Conservation (phyloP, 768 basidiomycete genomes). For the Auriscalpium vulgare region DNA sequence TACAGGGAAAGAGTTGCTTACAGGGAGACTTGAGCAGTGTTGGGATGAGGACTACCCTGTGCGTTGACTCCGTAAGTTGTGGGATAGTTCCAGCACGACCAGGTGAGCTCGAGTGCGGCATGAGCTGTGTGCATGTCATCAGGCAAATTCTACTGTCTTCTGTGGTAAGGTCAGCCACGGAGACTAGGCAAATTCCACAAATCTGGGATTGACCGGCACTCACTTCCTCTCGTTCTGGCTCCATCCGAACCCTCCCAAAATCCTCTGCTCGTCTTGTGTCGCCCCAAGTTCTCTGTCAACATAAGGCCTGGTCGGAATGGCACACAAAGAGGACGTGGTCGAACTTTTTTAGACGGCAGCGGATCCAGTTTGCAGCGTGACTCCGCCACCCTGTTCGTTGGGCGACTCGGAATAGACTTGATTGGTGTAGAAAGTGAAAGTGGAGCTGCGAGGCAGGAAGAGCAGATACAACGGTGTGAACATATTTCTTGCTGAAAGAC, state of each 20-base stretch:
- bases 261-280: conserved; percentile 43
- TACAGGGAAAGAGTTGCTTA: conserved; percentile 24
- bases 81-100: conserved; percentile 81
- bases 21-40: conserved; percentile 56
- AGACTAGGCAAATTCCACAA: no score
- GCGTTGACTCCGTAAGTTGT: conserved; percentile 36
- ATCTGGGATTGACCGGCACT: conserved; percentile 14
- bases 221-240: conserved; percentile 54
- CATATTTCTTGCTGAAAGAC: conserved; percentile 54
- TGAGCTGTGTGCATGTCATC: conserved; percentile 36
- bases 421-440: conserved; percentile 53
- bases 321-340: conserved; percentile 71
- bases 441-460: conserved; percentile 29
- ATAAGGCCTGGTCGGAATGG: conserved; percentile 58
- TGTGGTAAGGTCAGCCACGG: no score
- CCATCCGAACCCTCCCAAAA: conserved; percentile 57
- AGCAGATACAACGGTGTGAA: conserved; percentile 44
- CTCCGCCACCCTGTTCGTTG: conserved; percentile 13
- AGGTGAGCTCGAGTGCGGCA: conserved; percentile 54
- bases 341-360: conserved; percentile 40
- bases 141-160: no score
- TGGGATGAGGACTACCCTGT: conserved; percentile 31
- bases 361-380: conserved; percentile 38
- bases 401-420: conserved; percentile 31
- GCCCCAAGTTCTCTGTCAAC: conserved; percentile 37